Evolutionary conservation across 2,329 filamentous ascomycete genomes (phyloP).

Genomic region (Phyllachora maydis): DNA sequence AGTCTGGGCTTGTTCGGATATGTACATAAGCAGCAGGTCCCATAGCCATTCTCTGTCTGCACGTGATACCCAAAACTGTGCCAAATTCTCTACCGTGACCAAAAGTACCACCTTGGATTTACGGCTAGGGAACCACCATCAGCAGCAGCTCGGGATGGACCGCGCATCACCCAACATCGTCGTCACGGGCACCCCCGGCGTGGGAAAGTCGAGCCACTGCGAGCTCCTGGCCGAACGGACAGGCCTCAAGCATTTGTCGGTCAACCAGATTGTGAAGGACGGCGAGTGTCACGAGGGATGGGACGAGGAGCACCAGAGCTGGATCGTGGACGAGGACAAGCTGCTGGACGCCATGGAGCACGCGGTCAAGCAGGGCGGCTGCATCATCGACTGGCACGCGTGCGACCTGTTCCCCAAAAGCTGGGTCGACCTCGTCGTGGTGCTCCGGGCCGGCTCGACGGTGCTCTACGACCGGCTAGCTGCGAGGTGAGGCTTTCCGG

Average conservation of each 20-base stretch:
- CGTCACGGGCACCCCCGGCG: constrained; percentile 84
- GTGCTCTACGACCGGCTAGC: constrained; percentile 69
- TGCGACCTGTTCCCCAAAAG: constrained; percentile 86
- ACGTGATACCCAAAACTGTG: too few species aligned
- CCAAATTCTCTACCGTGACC: too few species aligned
- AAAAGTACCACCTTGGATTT: too few species aligned
- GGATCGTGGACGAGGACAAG: constrained; percentile 95
- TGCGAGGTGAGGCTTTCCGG: constrained; percentile 36
- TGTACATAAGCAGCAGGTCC: too few species aligned
- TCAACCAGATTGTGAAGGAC: constrained; percentile 87
- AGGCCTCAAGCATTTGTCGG: constrained; percentile 61
- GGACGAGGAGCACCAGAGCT: constrained; percentile 68
- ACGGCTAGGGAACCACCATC: not conserved
- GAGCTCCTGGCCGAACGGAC: constrained; percentile 59
- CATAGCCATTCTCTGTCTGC: too few species aligned
- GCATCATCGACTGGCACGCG: constrained; percentile 93
- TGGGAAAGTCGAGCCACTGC: constrained; percentile 87
- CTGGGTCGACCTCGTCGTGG: constrained; percentile 90
- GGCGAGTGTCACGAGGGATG: constrained; percentile 71
- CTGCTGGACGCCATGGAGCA: constrained; percentile 79
- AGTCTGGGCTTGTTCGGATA: too few species aligned
- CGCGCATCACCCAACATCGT: constrained; percentile 65
- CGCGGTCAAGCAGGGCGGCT: constrained; percentile 58
- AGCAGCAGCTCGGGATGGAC: constrained; percentile 11
- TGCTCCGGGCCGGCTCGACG: constrained; percentile 63